Conservation (phyloP, 2,329 filamentous ascomycete species). For the Penicillium paneum region DNA sequence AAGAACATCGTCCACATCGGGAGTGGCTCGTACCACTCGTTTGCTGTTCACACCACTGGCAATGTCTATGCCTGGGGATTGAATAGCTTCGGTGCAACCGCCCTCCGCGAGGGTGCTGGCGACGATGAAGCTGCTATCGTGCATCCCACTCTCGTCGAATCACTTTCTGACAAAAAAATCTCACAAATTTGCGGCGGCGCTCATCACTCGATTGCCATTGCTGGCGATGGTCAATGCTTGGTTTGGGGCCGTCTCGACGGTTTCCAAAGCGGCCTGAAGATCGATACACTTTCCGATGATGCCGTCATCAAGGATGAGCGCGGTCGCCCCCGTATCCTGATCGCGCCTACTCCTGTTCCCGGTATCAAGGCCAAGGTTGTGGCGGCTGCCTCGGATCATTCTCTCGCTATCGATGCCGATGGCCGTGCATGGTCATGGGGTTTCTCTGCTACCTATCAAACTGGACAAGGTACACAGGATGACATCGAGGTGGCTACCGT, state of each 20-base stretch:
- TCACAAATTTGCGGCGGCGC: slow-evolving; percentile 66
- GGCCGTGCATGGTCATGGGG: slow-evolving; percentile 77
- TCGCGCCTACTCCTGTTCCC: slow-evolving; percentile 60
- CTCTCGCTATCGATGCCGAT: slow-evolving; percentile 64
- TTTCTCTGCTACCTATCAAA: slow-evolving; percentile 77
- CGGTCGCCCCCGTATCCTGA: slow-evolving; percentile 67
- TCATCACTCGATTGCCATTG: slow-evolving; percentile 68
- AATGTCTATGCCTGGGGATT: slow-evolving; percentile 78
- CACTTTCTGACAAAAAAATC: slow-evolving; percentile 63
- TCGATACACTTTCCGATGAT: slow-evolving; percentile 55
- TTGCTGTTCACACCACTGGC: slow-evolving; percentile 66
- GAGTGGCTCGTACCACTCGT: slow-evolving; percentile 77
- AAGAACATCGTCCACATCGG: slow-evolving; percentile 60
- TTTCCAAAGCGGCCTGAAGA: slow-evolving; percentile 59
- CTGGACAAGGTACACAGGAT: slow-evolving; percentile 72
- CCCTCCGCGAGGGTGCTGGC: slow-evolving; percentile 60
- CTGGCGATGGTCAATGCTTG: slow-evolving; percentile 53
- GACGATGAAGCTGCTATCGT: slow-evolving; percentile 69
- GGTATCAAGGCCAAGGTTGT: slow-evolving; percentile 58
- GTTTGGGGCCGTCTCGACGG: slow-evolving; percentile 61
- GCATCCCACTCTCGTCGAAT: slow-evolving; percentile 65
- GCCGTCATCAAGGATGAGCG: slow-evolving; percentile 63
- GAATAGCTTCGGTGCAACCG: slow-evolving; percentile 83
- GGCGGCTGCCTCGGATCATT: slow-evolving; percentile 68
- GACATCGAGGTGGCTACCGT: slow-evolving; percentile 73